Base-by-base conservation (phyloP, 1,284 basidiomycete genomes). In the Amylostereum areolatum region DNA sequence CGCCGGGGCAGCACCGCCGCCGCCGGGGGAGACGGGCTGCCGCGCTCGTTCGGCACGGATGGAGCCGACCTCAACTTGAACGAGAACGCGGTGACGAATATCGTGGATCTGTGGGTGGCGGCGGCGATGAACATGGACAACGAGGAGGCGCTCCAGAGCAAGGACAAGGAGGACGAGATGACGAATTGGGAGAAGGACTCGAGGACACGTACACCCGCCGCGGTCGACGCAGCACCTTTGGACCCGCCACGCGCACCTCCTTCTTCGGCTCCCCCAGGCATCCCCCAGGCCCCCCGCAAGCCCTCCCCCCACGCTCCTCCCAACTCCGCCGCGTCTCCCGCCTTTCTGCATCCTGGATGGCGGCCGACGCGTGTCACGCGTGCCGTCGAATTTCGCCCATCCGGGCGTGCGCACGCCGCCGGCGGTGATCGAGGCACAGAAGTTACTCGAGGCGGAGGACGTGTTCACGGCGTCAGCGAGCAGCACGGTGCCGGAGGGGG, bases 61-160 rank as follows among this genome's bases (percentile, higher is more conserved):
- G 59, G 66, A 50, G n/a, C n/a, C n/a, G 83, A 85, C 55, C 71
- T 87, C 47, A 90, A 88, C 59, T 92, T 98, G 3, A 94, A 95
- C 65, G 91, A 94, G 63, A 87, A 91, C 61, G 85, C 89, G 1
- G 89, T 93, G 5, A 91, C 88, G 45, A 88, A 85, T 55, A 87
- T 96, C 56, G 87, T 90, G 3, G 92, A 95, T 67, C 71, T 96
- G 11, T 96, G 93, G 92, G 89, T 96, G 51, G 91, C 92, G 8
- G 86, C 92, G 25, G 93, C 93, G 3, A 91, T 93, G 71, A 92
- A 91, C 52, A 89, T 83, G 8, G 92, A 93, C 58, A 89, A 89
- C 57, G 87, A 90, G 55, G 81, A 89, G 53, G 78, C 80, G 3
- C 85, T 86, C 55, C 80, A 82, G 58, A 72, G 74, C 36, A 79